A percentile compares a stretch with the other conserved stretches of the same genome.
These are phyloP conservation scores for Fusarium vanettenii DNA, from an alignment of 2,329 filamentous ascomycete species.

Conservation along the genomic window DNA sequence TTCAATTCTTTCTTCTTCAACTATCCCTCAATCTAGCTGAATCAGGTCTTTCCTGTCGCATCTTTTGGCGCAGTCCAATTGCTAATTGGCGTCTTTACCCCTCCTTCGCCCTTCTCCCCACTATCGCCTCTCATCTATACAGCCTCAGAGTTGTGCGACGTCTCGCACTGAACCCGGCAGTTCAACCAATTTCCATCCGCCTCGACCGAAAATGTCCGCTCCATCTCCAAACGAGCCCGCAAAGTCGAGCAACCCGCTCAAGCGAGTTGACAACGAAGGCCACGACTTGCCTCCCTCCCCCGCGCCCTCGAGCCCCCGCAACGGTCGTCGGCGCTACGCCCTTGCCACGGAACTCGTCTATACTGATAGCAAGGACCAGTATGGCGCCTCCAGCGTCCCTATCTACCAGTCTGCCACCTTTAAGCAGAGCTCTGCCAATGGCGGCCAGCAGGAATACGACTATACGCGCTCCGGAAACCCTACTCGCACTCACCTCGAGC, in stretches of 20 bases:
- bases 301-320: constrained; percentile 88
- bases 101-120: constrained; percentile 6
- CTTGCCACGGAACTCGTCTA: constrained; percentile 97
- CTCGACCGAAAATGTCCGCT: constrained; percentile 33
- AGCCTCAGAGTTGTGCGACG: constrained; percentile 1
- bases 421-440: constrained; percentile 86
- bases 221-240: constrained; percentile 43
- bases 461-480: constrained; percentile 98
- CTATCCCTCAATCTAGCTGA: constrained; percentile 3
- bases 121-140: constrained; percentile 1
- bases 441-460: constrained; percentile 90
- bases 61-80: not conserved
- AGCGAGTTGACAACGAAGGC: constrained; percentile 81
- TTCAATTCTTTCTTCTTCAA: constrained; percentile 17
- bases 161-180: not conserved
- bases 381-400: constrained; percentile 94
- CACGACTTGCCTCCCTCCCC: constrained; percentile 91
- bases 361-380: constrained; percentile 95
- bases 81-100: constrained; percentile 1
- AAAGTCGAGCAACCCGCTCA: constrained; percentile 55
- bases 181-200: not conserved
- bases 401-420: constrained; percentile 99
- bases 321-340: constrained; percentile 85
- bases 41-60: not conserved
- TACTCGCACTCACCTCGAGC: constrained; percentile 93